Evolutionary conservation across 768 basidiomycete genomes (phyloP), one percentile per base, ranked within the genome.

Genomic region (Rhizopogon vesiculosus): DNA sequence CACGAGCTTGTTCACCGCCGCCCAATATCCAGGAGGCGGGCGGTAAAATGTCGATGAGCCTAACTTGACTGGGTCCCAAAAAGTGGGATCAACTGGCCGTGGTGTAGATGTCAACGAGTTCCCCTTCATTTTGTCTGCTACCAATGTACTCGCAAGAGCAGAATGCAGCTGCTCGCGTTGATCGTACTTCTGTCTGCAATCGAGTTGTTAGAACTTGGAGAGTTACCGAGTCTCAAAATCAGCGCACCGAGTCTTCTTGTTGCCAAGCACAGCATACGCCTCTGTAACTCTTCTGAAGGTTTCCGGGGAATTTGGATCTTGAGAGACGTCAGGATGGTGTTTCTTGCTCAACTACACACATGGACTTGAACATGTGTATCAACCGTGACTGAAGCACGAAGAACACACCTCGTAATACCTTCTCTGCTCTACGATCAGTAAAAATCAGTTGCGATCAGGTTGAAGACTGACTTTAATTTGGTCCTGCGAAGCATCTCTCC

Each of bases 401-500:
- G 35, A 38, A 38, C 35, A 38, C 19, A 49, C 48, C 48, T 49
- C 48, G 33, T 49, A 49, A 15, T 49, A 49, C 33, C 19, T 49
- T 38, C 5, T 12, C 48, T 49, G 15, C 6, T 8, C 13, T 5
- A 10, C 48, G 7, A 16, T 38, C 19, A 49, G 46, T 12, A 10
- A 22, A 35, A 22, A 8, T 7, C 19, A 19, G 13, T 33, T 12
- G 7, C 13, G 18, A 12, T 19, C 4, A 10, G 19, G 13, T 38
- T 1, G 35, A 49, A 48, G 15, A 49, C 48, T 22, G 8, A 49
- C 48, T 38, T 38, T 49, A 3, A 49, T 49, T 22, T 49, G 33
- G 33, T 38, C 48, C 48, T 38, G 48, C 33, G 48, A 49, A 49
- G 48, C 48, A 38, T 49, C 8, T 49, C 48, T 49, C 48, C 33